phyloP scores from a whole-genome alignment of 169 alveolate species.

The Plasmodium berghei region DNA sequence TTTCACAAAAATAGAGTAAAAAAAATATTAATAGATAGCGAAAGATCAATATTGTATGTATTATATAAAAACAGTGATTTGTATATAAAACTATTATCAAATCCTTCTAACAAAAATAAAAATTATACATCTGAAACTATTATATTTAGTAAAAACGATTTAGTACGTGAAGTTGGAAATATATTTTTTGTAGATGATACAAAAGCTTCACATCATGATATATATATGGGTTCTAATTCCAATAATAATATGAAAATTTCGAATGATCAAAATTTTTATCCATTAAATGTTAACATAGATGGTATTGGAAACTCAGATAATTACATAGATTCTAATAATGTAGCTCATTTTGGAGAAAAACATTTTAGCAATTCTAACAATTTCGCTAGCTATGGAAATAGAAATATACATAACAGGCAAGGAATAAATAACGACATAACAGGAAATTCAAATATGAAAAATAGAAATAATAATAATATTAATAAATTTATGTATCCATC shows the following conservation, averaged over 20 bases:
- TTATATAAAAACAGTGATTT: constrained; percentile 37
- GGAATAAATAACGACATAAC: too few relatives aligned
- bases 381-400: too few relatives aligned
- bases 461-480: background rate
- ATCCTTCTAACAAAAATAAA: background rate
- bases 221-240: background rate
- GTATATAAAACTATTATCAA: constrained; percentile 37
- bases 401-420: too few relatives aligned
- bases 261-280: background rate
- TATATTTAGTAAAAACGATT: constrained; percentile 24
- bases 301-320: background rate
- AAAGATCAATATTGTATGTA: constrained; percentile 63
- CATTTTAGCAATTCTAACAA: background rate
- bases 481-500: constrained; percentile 3
- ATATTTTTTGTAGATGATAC: constrained; percentile 49
- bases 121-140: constrained; percentile 64
- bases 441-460: background rate
- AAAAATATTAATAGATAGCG: constrained; percentile 65
- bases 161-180: constrained; percentile 20
- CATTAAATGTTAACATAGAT: background rate
- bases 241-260: constrained; percentile 6
- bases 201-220: background rate
- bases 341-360: background rate
- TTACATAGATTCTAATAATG: background rate
- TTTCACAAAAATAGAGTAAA: constrained; percentile 44